phyloP scores from a whole-genome alignment of 805 yeast species.

The Danielozyma ontarioensis region DNA sequence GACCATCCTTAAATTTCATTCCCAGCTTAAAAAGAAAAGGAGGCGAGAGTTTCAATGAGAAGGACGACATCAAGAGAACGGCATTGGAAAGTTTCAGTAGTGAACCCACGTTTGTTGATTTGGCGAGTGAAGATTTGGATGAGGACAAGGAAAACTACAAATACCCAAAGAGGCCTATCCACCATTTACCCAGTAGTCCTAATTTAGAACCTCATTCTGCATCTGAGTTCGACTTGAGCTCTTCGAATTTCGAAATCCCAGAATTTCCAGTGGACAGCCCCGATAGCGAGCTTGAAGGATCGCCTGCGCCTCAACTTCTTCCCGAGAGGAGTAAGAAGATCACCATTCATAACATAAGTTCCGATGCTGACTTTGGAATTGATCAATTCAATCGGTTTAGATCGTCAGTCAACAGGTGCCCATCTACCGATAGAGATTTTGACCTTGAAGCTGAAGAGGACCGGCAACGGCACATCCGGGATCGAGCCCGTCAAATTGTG shows the following conservation, averaged over 20 bases:
- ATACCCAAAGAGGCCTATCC: neutral
- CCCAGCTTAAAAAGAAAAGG: constrained; percentile 37
- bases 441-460: constrained; percentile 10
- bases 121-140: constrained; percentile 6
- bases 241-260: constrained; percentile 15
- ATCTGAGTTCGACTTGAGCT: constrained; percentile 25
- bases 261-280: constrained; percentile 18
- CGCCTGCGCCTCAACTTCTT: neutral
- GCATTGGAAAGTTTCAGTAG: constrained; percentile 9
- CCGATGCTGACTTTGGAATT: constrained; percentile 46
- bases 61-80: constrained; percentile 32
- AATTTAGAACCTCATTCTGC: constrained; percentile 28
- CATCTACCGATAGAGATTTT: constrained; percentile 30
- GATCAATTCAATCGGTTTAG: constrained; percentile 43
- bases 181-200: constrained; percentile 32
- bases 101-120: constrained; percentile 8
- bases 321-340: neutral
- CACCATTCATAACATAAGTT: constrained; percentile 10
- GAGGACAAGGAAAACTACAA: neutral
- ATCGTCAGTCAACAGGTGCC: constrained; percentile 21
- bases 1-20: constrained; percentile 16
- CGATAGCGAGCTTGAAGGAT: neutral
- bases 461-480: constrained; percentile 10
- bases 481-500: constrained; percentile 37
- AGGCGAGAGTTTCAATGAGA: constrained; percentile 41